Evolutionary conservation across 1,139 yeast species (phyloP).

Genomic region (Yamadazyma aaseri): DNA sequence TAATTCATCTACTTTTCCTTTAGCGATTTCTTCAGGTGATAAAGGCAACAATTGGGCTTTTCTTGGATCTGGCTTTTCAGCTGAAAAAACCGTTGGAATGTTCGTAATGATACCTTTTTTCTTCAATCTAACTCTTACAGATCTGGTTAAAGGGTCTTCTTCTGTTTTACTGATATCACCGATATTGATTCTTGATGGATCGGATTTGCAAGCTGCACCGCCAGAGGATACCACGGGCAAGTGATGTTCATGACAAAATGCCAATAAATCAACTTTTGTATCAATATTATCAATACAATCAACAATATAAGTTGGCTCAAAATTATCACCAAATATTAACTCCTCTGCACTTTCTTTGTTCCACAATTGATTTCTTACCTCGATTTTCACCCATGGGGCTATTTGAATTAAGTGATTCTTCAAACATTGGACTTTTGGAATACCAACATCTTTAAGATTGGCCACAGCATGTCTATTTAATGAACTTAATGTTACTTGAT

Average conservation of each 20-base stretch:
- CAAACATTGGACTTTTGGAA: conserved; percentile 80
- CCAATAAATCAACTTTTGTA: conserved; percentile 85
- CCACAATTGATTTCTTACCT: conserved; percentile 78
- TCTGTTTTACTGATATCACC: conserved; percentile 58
- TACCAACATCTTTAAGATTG: conserved; percentile 82
- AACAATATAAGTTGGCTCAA: conserved; percentile 69
- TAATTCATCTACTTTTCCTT: conserved; percentile 84
- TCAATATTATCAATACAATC: conserved; percentile 97
- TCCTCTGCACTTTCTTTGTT: conserved; percentile 60
- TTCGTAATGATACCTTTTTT: conserved; percentile 72
- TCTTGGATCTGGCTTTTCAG: conserved; percentile 94
- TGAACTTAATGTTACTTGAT: conserved; percentile 90
- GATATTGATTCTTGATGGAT: conserved; percentile 46
- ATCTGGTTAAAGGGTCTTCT: conserved; percentile 90
- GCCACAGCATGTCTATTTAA: conserved; percentile 95
- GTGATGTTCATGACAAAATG: conserved; percentile 60
- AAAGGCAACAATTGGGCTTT: conserved; percentile 86
- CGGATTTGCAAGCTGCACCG: conserved; percentile 85
- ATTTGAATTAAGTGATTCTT: conserved; percentile 60
- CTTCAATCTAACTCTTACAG: conserved; percentile 80
- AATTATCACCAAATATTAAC: conserved; percentile 52
- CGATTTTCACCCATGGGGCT: conserved; percentile 91
- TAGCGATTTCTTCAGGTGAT: conserved; percentile 71
- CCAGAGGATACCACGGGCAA: conserved; percentile 80
- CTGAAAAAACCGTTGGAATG: conserved; percentile 86